Evolutionary conservation across 2,329 filamentous ascomycete species (phyloP), one percentile per base, ranked within the genome.

Genomic region (Madurella fahalii): DNA sequence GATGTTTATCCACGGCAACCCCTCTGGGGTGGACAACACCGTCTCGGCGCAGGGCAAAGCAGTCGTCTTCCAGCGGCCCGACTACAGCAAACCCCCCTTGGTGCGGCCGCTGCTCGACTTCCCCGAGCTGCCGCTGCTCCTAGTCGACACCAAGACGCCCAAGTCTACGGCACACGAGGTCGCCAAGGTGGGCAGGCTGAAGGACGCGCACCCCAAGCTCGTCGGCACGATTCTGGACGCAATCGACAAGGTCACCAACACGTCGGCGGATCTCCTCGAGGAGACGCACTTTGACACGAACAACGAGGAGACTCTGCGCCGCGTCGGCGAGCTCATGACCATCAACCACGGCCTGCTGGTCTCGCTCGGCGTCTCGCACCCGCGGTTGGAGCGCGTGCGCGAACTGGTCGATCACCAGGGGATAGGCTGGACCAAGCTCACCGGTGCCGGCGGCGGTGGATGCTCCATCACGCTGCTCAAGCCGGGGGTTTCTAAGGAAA

Each of bases 381-480:
- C 94, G 1, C 86, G 91, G 45, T 79, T 99, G 25, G 94, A 99
- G 73, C 84, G 93, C 32, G 85, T 99, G 63, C 85, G 94, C 58
- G 93, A 96, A 72, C 77, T 99, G 25, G 87, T 95, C 47, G 93
- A 99, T 62, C 85, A 94, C 63, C 83, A 90, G 53, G 88, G 87
- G 40, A 88, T 96, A 53, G 94, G 94, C 31, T 99, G 92, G 92
- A 96, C 94, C 12, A 99, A 99, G 71, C 80, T 99, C 54, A 99
- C 94, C 0, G 94, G 94, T 34, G 94, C 94, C 1, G 94, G 94
- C 18, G 95, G 94, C 12, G 95, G 94, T 53, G 94, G 94, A 2
- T 97, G 95, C 71, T 93, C 92, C 2, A 97, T 99, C 63, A 95
- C 93, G 0, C 76, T 99, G 4, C 77, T 99, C 47, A 87, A 86